Conservation (phyloP, 2,329 filamentous ascomycete genomes). For the Ceratocystis lukuohia region DNA sequence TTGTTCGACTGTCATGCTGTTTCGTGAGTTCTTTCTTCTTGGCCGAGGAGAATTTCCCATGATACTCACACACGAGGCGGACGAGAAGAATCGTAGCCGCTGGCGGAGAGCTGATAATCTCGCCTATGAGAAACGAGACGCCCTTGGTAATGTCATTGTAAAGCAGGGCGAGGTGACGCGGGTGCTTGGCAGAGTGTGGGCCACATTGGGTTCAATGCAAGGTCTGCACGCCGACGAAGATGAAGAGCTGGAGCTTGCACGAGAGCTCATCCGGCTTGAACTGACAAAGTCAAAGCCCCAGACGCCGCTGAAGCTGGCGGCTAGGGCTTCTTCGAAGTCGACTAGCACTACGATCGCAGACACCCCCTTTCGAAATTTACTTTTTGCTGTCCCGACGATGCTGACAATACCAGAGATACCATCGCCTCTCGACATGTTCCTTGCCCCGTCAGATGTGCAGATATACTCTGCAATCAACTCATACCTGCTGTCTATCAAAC, state of each 20-base stretch:
- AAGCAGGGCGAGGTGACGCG: conserved; percentile 80
- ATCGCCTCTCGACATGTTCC: conserved; percentile 75
- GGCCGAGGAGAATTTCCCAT: conserved; percentile 84
- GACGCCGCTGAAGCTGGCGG: conserved; percentile 27
- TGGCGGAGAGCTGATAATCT: conserved; percentile 52
- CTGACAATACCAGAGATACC: conserved; percentile 58
- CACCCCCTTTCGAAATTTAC: conserved; percentile 58
- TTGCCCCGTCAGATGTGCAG: conserved; percentile 60
- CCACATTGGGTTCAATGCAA: conserved; percentile 61
- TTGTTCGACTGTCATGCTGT: conserved; percentile 58
- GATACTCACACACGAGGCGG: conserved; percentile 71
- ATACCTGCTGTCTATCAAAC: conserved; percentile 73
- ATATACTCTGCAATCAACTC: conserved; percentile 76
- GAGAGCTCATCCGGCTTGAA: conserved; percentile 57
- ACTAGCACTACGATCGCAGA: conserved; percentile 26
- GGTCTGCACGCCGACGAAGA: conserved; percentile 61
- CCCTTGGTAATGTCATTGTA: conserved; percentile 47
- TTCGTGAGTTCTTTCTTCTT: conserved; percentile 78
- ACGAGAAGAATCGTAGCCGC: conserved; percentile 61
- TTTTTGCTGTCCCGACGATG: conserved; percentile 46
- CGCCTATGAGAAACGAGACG: conserved; percentile 43
- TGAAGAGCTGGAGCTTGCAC: conserved; percentile 70
- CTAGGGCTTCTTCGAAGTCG: conserved; percentile 17
- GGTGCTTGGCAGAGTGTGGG: conserved; percentile 65
- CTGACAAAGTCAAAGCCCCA: conserved; percentile 38